These are phyloP conservation scores for Suillus fuscotomentosus DNA, from an alignment of 768 basidiomycete genomes.

Conservation along the genomic window DNA sequence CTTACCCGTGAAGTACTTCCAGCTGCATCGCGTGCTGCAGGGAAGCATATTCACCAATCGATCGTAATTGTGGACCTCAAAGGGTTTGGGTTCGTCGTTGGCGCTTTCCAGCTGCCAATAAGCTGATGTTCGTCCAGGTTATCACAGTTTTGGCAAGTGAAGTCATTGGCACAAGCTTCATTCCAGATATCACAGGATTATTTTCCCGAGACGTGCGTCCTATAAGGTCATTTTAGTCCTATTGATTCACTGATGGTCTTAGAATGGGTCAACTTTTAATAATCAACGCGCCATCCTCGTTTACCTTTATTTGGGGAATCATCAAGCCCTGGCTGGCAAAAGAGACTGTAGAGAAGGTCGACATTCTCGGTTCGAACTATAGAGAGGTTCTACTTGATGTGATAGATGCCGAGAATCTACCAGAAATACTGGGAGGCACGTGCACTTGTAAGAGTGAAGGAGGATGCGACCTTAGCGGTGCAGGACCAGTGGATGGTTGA, in stretches of 20 bases:
- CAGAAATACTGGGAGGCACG: constrained; percentile 57
- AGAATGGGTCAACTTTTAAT: constrained; percentile 75
- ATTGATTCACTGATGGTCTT: constrained; percentile 1
- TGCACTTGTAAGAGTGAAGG: constrained; percentile 58
- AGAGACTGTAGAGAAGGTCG: constrained; percentile 67
- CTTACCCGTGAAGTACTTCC: constrained; percentile 67
- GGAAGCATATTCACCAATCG: constrained; percentile 45
- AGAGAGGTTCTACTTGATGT: constrained; percentile 52
- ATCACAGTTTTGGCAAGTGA: constrained; percentile 76
- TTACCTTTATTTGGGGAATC: constrained; percentile 68
- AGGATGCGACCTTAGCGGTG: constrained; percentile 61
- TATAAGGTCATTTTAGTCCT: background rate
- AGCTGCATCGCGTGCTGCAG: constrained; percentile 57
- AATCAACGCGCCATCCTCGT: constrained; percentile 71
- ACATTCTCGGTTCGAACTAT: constrained; percentile 65
- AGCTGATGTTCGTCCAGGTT: constrained; percentile 37
- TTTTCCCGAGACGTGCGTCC: constrained; percentile 70
- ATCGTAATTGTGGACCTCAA: constrained; percentile 71
- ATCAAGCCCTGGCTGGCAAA: constrained; percentile 74
- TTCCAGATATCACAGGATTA: constrained; percentile 81
- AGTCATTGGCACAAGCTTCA: constrained; percentile 54
- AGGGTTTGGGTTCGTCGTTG: constrained; percentile 56
- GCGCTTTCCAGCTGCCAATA: background rate
- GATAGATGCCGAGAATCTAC: constrained; percentile 64
- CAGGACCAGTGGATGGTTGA: constrained; percentile 74